Evolutionary conservation across 1,284 basidiomycete species (phyloP).

Genomic region (Trametes sp.): DNA sequence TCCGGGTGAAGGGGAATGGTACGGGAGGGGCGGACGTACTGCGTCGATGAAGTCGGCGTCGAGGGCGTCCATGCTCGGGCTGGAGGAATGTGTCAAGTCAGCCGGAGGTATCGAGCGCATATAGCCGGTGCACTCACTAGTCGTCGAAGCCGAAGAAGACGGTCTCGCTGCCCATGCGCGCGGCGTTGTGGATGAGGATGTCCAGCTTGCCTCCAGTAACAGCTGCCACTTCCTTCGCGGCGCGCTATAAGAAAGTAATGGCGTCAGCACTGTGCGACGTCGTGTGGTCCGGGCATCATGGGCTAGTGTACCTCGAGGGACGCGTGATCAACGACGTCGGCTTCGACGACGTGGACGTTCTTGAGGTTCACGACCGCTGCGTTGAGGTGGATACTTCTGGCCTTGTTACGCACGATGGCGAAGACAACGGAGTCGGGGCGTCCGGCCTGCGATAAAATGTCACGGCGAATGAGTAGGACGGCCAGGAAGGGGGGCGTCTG

Average conservation of each 20-base stretch:
- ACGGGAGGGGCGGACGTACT: constrained; percentile 10
- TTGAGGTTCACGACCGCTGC: background rate
- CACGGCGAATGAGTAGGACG: too few relatives aligned
- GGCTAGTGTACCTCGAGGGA: background rate
- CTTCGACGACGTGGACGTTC: constrained; percentile 10
- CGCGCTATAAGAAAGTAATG: background rate
- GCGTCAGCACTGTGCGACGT: too few relatives aligned
- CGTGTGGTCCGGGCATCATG: too few relatives aligned
- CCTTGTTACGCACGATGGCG: background rate
- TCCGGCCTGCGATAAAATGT: background rate
- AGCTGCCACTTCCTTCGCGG: constrained; percentile 5
- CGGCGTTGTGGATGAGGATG: constrained; percentile 23
- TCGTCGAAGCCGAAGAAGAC: constrained; percentile 12
- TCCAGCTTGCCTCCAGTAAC: constrained; percentile 19
- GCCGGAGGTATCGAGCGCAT: background rate
- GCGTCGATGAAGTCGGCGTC: constrained; percentile 24
- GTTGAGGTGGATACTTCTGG: background rate
- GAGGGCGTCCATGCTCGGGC: constrained; percentile 23
- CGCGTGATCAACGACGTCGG: background rate
- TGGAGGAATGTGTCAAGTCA: background rate
- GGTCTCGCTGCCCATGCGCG: background rate
- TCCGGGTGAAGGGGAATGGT: background rate
- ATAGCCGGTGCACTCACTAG: constrained; percentile 4
- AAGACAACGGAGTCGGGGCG: constrained; percentile 4
- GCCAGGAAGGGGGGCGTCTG: too few relatives aligned